Conservation (phyloP, 345 rosid genomes). For the Eutrema japonicum region DNA sequence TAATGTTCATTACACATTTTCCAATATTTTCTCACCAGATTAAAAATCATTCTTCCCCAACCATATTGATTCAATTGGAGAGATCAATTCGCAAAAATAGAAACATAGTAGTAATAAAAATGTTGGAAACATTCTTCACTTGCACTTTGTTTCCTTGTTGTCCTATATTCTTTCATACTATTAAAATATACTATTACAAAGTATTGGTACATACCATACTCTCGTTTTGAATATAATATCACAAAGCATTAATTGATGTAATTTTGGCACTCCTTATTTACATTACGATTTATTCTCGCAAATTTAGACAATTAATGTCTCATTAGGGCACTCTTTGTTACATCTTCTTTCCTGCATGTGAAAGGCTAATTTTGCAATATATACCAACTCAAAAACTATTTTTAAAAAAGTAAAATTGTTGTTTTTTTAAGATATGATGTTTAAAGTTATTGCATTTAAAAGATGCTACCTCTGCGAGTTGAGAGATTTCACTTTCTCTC, state of each 20-base stretch:
- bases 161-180: neutral
- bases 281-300: neutral
- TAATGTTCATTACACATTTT: conserved; percentile 46
- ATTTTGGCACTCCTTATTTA: neutral
- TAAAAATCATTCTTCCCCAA: conserved; percentile 29
- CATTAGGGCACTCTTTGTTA: neutral
- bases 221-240: neutral
- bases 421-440: neutral
- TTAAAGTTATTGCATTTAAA: conserved; percentile 30
- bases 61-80: conserved; percentile 31
- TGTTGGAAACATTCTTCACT: conserved; percentile 22
- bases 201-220: neutral
- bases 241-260: neutral
- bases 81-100: conserved; percentile 15
- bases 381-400: conserved; percentile 3
- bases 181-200: neutral
- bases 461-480: conserved; percentile 27
- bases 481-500: conserved; percentile 44
- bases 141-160: conserved; percentile 8
- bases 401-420: neutral
- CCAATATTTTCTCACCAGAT: conserved; percentile 30
- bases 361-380: conserved; percentile 15
- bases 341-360: neutral
- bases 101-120: neutral
- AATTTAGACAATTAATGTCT: neutral